These are phyloP conservation scores for Aspergillus udagawae DNA, from an alignment of 2,329 filamentous ascomycete genomes.

Conservation along the genomic window DNA sequence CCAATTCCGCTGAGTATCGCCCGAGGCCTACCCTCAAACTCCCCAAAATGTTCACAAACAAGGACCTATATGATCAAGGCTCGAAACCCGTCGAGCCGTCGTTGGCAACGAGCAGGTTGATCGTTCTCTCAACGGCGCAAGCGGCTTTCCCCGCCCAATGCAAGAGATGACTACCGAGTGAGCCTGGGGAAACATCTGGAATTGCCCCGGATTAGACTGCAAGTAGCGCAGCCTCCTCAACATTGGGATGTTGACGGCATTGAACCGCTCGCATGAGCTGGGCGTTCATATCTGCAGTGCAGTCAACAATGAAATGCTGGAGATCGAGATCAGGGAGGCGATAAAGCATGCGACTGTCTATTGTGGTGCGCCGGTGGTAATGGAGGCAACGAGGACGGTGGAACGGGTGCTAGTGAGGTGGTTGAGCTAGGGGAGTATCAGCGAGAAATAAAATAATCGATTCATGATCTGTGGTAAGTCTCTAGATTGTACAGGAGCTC, in stretches of 20 bases:
- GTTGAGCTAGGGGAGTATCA: slow-evolving; percentile 40
- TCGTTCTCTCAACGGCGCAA: slow-evolving; percentile 51
- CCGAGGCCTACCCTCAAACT: too few species aligned
- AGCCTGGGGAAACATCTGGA: slow-evolving; percentile 63
- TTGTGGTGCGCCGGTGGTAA: slow-evolving; percentile 52
- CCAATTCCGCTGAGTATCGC: background rate
- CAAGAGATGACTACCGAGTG: slow-evolving; percentile 62
- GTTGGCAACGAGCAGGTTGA: slow-evolving; percentile 61
- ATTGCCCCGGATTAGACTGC: slow-evolving; percentile 58
- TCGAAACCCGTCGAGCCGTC: slow-evolving; percentile 59
- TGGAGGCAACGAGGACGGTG: slow-evolving; percentile 52
- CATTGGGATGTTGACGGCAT: slow-evolving; percentile 61
- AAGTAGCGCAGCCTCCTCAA: slow-evolving; percentile 61
- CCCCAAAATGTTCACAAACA: slow-evolving; percentile 43
- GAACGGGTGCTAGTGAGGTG: slow-evolving; percentile 52
- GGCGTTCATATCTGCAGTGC: slow-evolving; percentile 61
- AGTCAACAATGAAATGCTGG: slow-evolving; percentile 58
- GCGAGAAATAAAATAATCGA: slow-evolving; percentile 9
- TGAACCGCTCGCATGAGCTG: slow-evolving; percentile 58
- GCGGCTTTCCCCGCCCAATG: slow-evolving; percentile 56
- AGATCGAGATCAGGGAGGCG: slow-evolving; percentile 61
- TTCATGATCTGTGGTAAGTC: background rate
- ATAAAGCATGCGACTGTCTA: slow-evolving; percentile 49
- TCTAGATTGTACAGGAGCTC: background rate
- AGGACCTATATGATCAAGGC: slow-evolving; percentile 54